These are phyloP conservation scores for Kurtzmaniella quercitrusa DNA, from an alignment of 1,139 yeast species.

Conservation along the genomic window DNA sequence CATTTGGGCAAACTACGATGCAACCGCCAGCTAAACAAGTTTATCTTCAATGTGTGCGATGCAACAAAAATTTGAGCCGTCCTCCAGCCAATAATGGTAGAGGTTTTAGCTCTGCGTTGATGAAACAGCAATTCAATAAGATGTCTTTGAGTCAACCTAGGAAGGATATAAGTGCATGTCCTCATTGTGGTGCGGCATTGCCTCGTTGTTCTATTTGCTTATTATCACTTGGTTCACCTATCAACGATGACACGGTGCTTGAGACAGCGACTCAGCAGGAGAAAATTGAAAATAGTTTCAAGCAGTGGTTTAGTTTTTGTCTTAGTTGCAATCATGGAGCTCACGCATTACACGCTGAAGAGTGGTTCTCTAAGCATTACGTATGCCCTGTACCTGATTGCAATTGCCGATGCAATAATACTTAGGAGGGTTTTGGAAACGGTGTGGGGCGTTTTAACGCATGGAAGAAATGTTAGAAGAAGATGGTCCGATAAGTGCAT, in stretches of 20 bases:
- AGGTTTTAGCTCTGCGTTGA: conserved; percentile 24
- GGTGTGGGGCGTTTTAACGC: no score
- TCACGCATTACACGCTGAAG: conserved; percentile 94
- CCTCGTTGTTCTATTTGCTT: conserved; percentile 92
- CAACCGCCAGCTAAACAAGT: conserved; percentile 69
- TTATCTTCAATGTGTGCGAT: conserved; percentile 72
- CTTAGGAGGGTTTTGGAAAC: conserved; percentile 21
- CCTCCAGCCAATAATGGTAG: conserved; percentile 5
- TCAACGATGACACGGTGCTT: conserved; percentile 34
- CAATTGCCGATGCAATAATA: conserved; percentile 69
- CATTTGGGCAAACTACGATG: conserved; percentile 44
- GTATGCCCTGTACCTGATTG: conserved; percentile 96
- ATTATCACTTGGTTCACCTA: conserved; percentile 72
- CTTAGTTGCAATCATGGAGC: conserved; percentile 87
- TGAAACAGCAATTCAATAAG: conserved; percentile 37
- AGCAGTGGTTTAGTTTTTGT: conserved; percentile 87
- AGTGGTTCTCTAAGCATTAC: conserved; percentile 86
- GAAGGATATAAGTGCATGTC: conserved; percentile 50
- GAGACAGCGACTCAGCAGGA: conserved; percentile 9
- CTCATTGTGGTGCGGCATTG: conserved; percentile 83
- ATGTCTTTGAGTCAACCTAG: conserved; percentile 15
- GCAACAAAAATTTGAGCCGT: conserved; percentile 66
- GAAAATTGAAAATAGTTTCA: conserved; percentile 36
- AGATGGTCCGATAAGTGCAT: no score
- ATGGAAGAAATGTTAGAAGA: no score